Evolutionary conservation across 2,329 filamentous ascomycete species (phyloP).

Genomic region (Sclerotinia glacialis): DNA sequence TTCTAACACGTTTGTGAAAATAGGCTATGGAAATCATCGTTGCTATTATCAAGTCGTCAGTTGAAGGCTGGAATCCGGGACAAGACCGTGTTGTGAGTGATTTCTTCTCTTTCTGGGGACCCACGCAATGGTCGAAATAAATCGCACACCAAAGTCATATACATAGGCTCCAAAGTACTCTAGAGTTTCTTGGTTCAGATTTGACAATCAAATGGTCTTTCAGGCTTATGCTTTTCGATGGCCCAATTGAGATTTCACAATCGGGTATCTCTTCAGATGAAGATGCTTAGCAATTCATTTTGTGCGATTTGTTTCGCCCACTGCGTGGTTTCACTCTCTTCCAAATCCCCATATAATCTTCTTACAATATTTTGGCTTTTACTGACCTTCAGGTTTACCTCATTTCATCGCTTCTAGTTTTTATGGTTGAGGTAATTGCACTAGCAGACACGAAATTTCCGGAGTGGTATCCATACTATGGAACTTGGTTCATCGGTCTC

Average conservation of each 20-base stretch:
- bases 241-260: neutral
- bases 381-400: slow-evolving; percentile 48
- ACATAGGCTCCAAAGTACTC: neutral
- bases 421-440: slow-evolving; percentile 56
- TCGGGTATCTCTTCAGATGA: neutral
- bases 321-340: neutral
- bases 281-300: too few relatives aligned
- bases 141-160: too few relatives aligned
- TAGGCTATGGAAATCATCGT: slow-evolving; percentile 38
- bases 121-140: neutral
- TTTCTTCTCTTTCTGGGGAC: neutral
- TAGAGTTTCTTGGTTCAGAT: neutral
- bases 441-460: slow-evolving; percentile 51
- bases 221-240: neutral
- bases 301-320: neutral
- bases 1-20: slow-evolving; percentile 38
- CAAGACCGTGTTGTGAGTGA: slow-evolving; percentile 37
- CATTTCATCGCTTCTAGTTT: slow-evolving; percentile 62
- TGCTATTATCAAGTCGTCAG: slow-evolving; percentile 31
- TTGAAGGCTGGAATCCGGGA: slow-evolving; percentile 30
- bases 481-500: slow-evolving; percentile 59
- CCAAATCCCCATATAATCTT: too few relatives aligned
- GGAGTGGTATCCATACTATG: slow-evolving; percentile 62
- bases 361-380: neutral
- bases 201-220: neutral